Base-by-base conservation (phyloP, 2,329 filamentous ascomycete genomes). In the Geoglossum cookeanum region DNA sequence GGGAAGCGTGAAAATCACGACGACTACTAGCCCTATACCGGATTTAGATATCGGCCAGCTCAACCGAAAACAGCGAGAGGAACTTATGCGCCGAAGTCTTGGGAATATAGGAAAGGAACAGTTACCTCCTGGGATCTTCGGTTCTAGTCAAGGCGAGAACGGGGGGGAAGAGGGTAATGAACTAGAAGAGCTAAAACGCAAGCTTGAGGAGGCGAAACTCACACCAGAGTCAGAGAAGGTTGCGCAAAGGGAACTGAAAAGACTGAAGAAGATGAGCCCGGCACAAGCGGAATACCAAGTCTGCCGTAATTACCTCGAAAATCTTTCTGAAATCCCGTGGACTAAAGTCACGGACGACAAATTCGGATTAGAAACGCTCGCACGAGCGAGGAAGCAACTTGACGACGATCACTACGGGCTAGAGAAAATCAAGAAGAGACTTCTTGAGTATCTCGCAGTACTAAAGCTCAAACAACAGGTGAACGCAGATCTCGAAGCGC, bases 231-330 rank as follows among this genome's bases (percentile, higher is more conserved):
- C 89, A 5, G 78, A 84, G 60, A 96, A 92, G 71, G 81, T 94
- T n/a, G 91, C 89, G 1, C 85, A 94, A 58, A 79, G 90, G 56
- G 92, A 98, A 68, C 69, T 98, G 52, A 87, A 87, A 65, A 78
- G 92, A 27, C 72, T 98, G 60, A 86, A 86, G 65, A 95, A 95
- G 73, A 97, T 97, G 87, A 90, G 88, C 65, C 90, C 92, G 0
- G 87, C 87, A 55, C 92, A 97, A 67, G 91, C 94, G 42, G 92
- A 98, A 66, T 96, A 96, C 66, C 87, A 92, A 61, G 91, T 98
- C 11, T 88, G 86, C 62, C 77, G 91, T 61, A 94, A 89, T 55
- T 98, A 96, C 71, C 76, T 98, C 11, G 92, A 98, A 70, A 97
- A 89, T 11, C 72, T 98, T 58, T 79, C 88, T 0, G 92, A 98